Conservation (phyloP, 768 basidiomycete species). For the Leucosporidium creatinivorum region DNA sequence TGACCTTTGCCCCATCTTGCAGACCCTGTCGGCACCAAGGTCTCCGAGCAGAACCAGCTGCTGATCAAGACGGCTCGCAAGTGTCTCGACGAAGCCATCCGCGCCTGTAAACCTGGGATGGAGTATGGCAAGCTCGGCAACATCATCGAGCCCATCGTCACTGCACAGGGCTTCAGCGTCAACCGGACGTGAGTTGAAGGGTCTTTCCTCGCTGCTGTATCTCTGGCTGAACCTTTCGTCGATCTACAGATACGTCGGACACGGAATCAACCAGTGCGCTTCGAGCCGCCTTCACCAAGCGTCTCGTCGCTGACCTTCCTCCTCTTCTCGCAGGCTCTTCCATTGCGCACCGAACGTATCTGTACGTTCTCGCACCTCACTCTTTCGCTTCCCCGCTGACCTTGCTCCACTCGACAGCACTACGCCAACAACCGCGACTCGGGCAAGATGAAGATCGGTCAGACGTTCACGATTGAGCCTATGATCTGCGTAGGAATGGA, state of each 20-base stretch:
- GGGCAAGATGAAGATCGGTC: conserved; percentile 21
- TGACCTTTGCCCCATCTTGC: background rate
- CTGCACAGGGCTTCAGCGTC: conserved; percentile 74
- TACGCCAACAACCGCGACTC: conserved; percentile 34
- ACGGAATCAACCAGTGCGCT: conserved; percentile 36
- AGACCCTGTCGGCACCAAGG: conserved; percentile 41
- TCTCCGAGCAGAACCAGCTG: conserved; percentile 66
- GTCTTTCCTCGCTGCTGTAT: conserved; percentile 42
- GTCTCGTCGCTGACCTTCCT: background rate
- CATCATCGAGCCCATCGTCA: conserved; percentile 77
- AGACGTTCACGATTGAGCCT: conserved; percentile 39
- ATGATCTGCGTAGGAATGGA: conserved; percentile 34
- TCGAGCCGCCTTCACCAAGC: background rate
- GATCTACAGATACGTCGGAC: conserved; percentile 30
- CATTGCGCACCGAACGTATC: conserved; percentile 34
- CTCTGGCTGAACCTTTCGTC: conserved; percentile 60
- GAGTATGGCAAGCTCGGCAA: conserved; percentile 83
- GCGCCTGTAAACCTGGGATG: conserved; percentile 84
- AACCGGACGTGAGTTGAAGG: conserved; percentile 63
- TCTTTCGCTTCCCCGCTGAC: rapidly evolving
- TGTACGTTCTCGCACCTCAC: background rate
- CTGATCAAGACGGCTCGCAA: conserved; percentile 75
- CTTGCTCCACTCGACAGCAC: conserved; percentile 4
- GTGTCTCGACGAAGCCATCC: conserved; percentile 81
- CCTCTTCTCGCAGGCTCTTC: conserved; percentile 21